Conservation (phyloP, 129 eudicot genomes). For the Kitagawia praeruptora region DNA sequence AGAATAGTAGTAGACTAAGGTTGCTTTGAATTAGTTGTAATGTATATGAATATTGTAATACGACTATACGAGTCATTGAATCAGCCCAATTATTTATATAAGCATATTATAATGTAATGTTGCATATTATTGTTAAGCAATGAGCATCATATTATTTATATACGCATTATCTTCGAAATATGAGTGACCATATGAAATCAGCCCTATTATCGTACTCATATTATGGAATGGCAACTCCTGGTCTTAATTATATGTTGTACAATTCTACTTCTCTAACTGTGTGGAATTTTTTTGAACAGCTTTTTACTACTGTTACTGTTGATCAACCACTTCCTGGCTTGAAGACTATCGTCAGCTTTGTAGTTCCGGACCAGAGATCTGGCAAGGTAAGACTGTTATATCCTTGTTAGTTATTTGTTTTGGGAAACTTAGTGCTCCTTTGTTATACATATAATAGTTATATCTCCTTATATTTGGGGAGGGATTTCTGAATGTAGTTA, state of each 20-base stretch:
- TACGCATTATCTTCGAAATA: background rate
- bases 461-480: slow-evolving; percentile 4
- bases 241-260: background rate
- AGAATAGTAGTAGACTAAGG: background rate
- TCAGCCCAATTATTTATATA: no score
- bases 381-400: slow-evolving; percentile 61
- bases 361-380: slow-evolving; percentile 85
- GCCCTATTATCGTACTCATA: background rate
- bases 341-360: slow-evolving; percentile 79
- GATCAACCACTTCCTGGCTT: slow-evolving; percentile 86
- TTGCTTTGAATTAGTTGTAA: background rate
- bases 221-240: background rate
- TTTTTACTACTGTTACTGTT: slow-evolving; percentile 67
- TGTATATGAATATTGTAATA: background rate
- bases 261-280: background rate
- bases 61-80: background rate
- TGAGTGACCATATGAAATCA: background rate
- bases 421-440: background rate
- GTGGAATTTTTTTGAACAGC: slow-evolving; percentile 29
- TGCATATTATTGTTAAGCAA: background rate
- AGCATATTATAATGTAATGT: no score
- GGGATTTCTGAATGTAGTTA: background rate
- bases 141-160: background rate
- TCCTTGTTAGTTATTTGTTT: background rate
- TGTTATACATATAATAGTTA: background rate